Evolutionary conservation across 306 rosid genomes (phyloP).

Genomic region (Cicer bijugum): DNA sequence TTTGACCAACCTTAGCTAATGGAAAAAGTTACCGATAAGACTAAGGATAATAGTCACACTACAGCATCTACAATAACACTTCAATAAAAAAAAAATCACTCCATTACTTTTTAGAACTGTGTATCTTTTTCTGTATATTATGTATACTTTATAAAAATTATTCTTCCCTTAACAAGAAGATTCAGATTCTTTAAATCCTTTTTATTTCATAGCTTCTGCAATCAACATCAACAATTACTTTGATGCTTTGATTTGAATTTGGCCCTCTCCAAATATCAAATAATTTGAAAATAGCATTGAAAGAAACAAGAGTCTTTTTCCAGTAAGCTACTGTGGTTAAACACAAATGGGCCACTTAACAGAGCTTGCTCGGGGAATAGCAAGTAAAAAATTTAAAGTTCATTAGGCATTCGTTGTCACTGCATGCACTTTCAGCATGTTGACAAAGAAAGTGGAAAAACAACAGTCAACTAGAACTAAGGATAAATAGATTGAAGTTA

Average conservation of each 20-base stretch:
- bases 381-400: not conserved
- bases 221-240: slow-evolving; percentile 16
- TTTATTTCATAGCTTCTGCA: not conserved
- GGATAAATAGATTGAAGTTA: slow-evolving; percentile 28
- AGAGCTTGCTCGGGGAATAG: not conserved
- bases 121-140: not conserved
- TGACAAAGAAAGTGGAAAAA: slow-evolving; percentile 27
- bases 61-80: too few relatives aligned
- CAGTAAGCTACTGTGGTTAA: not conserved
- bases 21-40: too few relatives aligned
- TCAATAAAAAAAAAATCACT: too few relatives aligned
- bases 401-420: slow-evolving; percentile 21
- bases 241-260: slow-evolving; percentile 8
- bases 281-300: not conserved
- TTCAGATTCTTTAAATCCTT: not conserved
- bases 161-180: not conserved
- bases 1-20: too few relatives aligned
- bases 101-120: too few relatives aligned
- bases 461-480: slow-evolving; percentile 31
- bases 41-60: too few relatives aligned
- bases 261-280: slow-evolving; percentile 1
- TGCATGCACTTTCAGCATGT: slow-evolving; percentile 35
- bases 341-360: not conserved
- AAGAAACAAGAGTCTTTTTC: not conserved
- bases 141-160: not conserved